Evolutionary conservation across 192 early-diverging fungal species (phyloP).

Genomic region (Entrophospora sp.): DNA sequence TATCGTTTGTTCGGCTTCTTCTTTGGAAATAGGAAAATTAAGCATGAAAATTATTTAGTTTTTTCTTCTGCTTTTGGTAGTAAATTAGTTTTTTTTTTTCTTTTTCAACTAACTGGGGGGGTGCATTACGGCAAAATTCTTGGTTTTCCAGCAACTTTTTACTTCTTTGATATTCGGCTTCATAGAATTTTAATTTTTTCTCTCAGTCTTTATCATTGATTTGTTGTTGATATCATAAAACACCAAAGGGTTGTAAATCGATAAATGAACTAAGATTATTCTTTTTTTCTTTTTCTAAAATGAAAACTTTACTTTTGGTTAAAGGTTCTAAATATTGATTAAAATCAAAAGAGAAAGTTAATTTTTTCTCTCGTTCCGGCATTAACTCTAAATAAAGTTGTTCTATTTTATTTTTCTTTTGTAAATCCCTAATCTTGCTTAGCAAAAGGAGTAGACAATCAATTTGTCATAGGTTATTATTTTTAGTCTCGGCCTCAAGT

Average conservation of each 20-base stretch:
- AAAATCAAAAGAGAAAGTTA: not conserved
- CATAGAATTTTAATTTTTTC: constrained; percentile 11
- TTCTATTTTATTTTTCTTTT: not conserved
- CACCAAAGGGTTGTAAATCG: constrained; percentile 7
- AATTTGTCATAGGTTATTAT: not conserved
- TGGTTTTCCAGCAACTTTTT: not conserved
- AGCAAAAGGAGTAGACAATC: not conserved
- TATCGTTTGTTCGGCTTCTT: constrained; percentile 6
- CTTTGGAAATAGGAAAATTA: too few relatives aligned
- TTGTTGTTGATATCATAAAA: constrained; percentile 9
- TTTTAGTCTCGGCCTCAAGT: not conserved
- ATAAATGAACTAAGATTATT: not conserved
- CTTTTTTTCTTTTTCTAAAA: not conserved
- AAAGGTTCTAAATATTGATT: not conserved
- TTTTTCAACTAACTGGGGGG: not conserved
- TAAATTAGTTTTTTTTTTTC: constrained; percentile 14
- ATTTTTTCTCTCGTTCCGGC: not conserved
- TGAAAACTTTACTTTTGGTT: not conserved
- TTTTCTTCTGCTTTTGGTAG: constrained; percentile 4
- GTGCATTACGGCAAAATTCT: not conserved
- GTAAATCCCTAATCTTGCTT: not conserved
- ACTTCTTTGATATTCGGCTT: not conserved
- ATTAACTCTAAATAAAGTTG: constrained; percentile 4
- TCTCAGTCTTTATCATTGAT: not conserved
- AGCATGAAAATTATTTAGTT: too few relatives aligned